Conservation (phyloP, 306 rosid genomes). For the Cajanus cajan region DNA sequence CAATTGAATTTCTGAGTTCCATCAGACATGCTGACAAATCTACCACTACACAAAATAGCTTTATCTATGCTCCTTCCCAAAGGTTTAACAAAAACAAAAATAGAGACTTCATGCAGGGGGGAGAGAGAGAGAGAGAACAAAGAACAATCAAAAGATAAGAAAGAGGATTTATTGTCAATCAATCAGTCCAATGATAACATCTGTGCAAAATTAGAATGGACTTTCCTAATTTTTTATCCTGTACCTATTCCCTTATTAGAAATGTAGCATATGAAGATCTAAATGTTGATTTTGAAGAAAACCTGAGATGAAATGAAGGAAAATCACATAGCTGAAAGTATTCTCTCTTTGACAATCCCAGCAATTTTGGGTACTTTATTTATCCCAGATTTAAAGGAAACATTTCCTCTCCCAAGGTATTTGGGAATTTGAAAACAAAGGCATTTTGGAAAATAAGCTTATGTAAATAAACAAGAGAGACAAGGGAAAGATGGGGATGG, state of each 20-base stretch:
- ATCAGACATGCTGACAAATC: not conserved
- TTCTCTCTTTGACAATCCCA: slow-evolving; percentile 57
- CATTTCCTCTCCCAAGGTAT: slow-evolving; percentile 67
- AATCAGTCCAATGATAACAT: not conserved
- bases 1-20: not conserved
- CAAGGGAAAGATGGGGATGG: not conserved
- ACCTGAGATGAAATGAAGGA: not conserved
- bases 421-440: not conserved
- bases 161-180: not conserved
- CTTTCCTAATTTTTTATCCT: not conserved
- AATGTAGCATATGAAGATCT: not conserved
- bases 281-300: not conserved
- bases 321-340: not conserved
- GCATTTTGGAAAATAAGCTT: not conserved
- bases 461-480: not conserved
- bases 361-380: slow-evolving; percentile 86
- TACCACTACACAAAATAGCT: not conserved
- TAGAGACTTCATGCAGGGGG: not conserved
- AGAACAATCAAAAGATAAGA: not conserved
- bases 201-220: not conserved
- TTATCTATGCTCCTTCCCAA: not conserved
- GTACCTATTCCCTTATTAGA: not conserved
- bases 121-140: not conserved
- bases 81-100: not conserved
- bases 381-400: slow-evolving; percentile 64